A percentile compares a stretch with the other conserved stretches of the same genome.
Evolutionary conservation across 2,329 filamentous ascomycete species (phyloP).

Genomic region (Trichoderma polysporum): DNA sequence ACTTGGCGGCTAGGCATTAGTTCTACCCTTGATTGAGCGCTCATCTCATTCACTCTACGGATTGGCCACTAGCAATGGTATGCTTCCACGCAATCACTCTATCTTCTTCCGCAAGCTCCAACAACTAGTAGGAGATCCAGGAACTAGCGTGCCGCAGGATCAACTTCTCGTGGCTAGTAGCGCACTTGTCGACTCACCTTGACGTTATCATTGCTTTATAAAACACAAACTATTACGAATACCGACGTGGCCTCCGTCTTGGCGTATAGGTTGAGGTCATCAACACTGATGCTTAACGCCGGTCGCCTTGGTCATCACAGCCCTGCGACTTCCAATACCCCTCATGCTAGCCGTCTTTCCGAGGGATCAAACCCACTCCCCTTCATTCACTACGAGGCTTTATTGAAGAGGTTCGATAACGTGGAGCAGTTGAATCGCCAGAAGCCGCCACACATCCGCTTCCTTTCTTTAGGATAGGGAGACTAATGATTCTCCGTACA

Average conservation of each 20-base stretch:
- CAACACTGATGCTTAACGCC: background rate
- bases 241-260: background rate
- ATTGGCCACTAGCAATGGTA: background rate
- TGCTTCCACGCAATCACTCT: background rate
- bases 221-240: background rate
- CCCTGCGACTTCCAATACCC: background rate
- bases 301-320: background rate
- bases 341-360: background rate
- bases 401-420: background rate
- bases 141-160: background rate
- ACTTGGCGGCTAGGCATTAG: background rate
- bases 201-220: background rate
- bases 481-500: too few species aligned
- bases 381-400: background rate
- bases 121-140: background rate
- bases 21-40: background rate
- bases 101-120: background rate
- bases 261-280: background rate
- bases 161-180: background rate
- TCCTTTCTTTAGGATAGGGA: too few species aligned
- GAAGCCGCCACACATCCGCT: background rate
- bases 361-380: background rate
- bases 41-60: background rate
- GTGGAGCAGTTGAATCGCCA: background rate
- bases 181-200: background rate